Evolutionary conservation across 208 protist genomes (phyloP).

Genomic region (Leishmania aethiopica): DNA sequence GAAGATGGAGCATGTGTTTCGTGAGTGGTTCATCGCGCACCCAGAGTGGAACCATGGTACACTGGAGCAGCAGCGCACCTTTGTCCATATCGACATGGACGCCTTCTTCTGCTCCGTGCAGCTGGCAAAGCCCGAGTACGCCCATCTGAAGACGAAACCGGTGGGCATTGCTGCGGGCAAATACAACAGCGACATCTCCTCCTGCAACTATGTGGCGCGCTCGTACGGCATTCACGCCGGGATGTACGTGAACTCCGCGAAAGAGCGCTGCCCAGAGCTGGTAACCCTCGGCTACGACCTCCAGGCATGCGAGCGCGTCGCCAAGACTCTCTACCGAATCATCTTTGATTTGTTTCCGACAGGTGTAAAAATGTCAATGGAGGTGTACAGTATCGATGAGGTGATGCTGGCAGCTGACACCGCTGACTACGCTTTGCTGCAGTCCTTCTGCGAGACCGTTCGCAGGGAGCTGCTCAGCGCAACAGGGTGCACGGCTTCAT

Average conservation of each 20-base stretch:
- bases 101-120: slow-evolving; percentile 95
- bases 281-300: slow-evolving; percentile 92
- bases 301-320: slow-evolving; percentile 58
- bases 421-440: slow-evolving; percentile 45
- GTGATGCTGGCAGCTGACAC: slow-evolving; percentile 86
- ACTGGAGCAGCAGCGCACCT: slow-evolving; percentile 53
- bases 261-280: slow-evolving; percentile 87
- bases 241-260: slow-evolving; percentile 91
- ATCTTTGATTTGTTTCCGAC: slow-evolving; percentile 68
- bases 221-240: slow-evolving; percentile 84
- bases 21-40: slow-evolving; percentile 58
- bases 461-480: slow-evolving; percentile 48
- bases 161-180: slow-evolving; percentile 88
- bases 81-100: slow-evolving; percentile 95
- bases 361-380: slow-evolving; percentile 63
- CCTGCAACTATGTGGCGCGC: slow-evolving; percentile 93
- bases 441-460: slow-evolving; percentile 58
- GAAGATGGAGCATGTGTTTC: slow-evolving; percentile 68
- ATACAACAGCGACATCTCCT: slow-evolving; percentile 92
- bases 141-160: slow-evolving; percentile 70
- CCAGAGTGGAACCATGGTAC: slow-evolving; percentile 75
- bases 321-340: slow-evolving; percentile 74
- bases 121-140: slow-evolving; percentile 81
- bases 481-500: slow-evolving; percentile 83
- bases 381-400: slow-evolving; percentile 92